Evolutionary conservation across 1,139 yeast species (phyloP).

Genomic region (Insectozyma bohioensis): DNA sequence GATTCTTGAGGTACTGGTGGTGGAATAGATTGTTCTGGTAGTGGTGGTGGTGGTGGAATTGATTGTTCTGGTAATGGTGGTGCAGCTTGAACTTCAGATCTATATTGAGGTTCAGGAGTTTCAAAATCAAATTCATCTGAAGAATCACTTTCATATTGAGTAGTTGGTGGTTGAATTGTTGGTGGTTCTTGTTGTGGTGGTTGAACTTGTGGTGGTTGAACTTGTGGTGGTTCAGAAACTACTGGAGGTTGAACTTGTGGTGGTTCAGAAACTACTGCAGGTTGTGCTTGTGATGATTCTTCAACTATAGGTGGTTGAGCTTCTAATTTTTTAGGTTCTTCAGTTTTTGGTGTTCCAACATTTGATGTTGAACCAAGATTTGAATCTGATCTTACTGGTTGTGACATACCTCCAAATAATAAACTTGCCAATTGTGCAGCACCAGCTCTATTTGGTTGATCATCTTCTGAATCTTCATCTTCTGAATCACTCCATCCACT

Average conservation of each 20-base stretch:
- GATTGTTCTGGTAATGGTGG: slow-evolving; percentile 14
- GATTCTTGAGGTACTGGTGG: slow-evolving; percentile 18
- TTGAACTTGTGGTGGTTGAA: background rate
- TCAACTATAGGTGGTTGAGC: slow-evolving; percentile 5
- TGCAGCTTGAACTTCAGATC: slow-evolving; percentile 5
- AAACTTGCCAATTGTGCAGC: slow-evolving; percentile 65
- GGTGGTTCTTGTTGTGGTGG: slow-evolving; percentile 1
- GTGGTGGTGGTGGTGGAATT: slow-evolving; percentile 14
- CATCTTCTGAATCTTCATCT: slow-evolving; percentile 51
- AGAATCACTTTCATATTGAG: slow-evolving; percentile 1
- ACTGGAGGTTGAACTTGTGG: background rate
- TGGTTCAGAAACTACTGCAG: background rate
- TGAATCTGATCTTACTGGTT: slow-evolving; percentile 27
- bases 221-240: background rate
- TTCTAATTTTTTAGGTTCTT: slow-evolving; percentile 9
- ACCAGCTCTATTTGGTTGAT: slow-evolving; percentile 48
- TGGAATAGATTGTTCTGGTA: slow-evolving; percentile 17
- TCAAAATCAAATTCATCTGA: slow-evolving; percentile 11
- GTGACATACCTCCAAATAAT: slow-evolving; percentile 62
- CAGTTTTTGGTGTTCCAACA: slow-evolving; percentile 4
- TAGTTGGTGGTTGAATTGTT: background rate
- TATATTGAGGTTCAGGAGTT: slow-evolving; percentile 11
- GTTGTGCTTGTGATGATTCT: background rate
- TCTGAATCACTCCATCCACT: slow-evolving; percentile 67
- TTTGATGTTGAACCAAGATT: slow-evolving; percentile 8